A percentile compares a stretch with the other conserved stretches of the same genome.
Evolutionary conservation across 75 land plant genomes (phyloP).

Genomic region (Picea glauca): DNA sequence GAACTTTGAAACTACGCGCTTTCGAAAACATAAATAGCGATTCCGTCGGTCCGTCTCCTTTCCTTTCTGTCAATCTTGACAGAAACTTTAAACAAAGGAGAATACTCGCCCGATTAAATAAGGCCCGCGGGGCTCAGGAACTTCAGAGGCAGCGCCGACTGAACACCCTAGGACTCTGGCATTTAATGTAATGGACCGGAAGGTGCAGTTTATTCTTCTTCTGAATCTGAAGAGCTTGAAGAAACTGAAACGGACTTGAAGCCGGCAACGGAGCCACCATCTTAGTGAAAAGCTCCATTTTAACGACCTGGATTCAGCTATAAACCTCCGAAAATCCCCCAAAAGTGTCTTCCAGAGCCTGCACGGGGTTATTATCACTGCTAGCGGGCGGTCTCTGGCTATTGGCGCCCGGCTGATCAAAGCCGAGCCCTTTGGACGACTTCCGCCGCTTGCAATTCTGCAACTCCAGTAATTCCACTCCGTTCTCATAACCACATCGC

Average conservation of each 20-base stretch:
- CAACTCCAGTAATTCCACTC: not conserved
- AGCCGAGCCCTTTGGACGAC: not conserved
- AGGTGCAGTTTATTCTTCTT: not conserved
- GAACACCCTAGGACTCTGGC: not conserved
- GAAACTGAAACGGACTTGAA: not conserved
- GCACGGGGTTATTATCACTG: conserved; percentile 4
- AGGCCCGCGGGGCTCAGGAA: too few species aligned
- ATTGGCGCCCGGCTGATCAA: not conserved
- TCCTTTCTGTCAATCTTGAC: too few species aligned
- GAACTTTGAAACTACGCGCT: too few species aligned
- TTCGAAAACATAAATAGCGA: too few species aligned
- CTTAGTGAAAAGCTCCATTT: conserved; percentile 13
- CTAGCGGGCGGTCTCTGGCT: too few species aligned
- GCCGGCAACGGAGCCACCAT: not conserved
- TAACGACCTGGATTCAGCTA: conserved; percentile 5
- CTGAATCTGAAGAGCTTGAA: not conserved
- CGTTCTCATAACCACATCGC: conserved; percentile 2
- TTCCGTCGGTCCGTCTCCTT: too few species aligned
- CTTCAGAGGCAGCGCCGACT: too few species aligned
- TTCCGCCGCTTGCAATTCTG: not conserved
- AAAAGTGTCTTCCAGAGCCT: conserved; percentile 11
- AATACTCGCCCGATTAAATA: too few species aligned
- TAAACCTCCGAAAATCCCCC: conserved; percentile 13
- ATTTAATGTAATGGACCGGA: too few species aligned
- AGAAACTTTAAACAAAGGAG: too few species aligned